Base-by-base conservation (phyloP, 495 filamentous ascomycete species). In the Evernia prunastri region DNA sequence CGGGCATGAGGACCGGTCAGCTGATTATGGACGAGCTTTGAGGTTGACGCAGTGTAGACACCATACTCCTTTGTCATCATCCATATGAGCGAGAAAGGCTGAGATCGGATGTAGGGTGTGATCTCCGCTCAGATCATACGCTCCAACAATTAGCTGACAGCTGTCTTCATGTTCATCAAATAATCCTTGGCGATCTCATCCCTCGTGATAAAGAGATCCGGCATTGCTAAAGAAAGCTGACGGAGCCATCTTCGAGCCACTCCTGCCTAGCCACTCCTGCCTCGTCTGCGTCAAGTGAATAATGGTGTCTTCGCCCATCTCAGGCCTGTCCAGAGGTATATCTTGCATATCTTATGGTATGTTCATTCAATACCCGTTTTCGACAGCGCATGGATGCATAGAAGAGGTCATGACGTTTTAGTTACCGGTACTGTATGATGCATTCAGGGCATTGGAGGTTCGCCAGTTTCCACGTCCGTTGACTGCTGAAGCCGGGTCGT, bases 201-300 rank as follows among this genome's bases (percentile, higher is more conserved):
- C 63, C 79, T 79, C 71, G 63, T 76, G 17, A 43, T 65, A 65
- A 79, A 72, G n/a, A 81, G 67, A 70, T 81, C 75, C 11, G 71
- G 68, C 76, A 83, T 77, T 81, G 77, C 81, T 79, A 83, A 13
- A 59, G 74, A 11, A 59, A 71, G 29, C 60, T 74, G 51, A 80
- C 56, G 71, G 82, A 85, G 63, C 82, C 67, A 0, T 82, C 83
- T 31, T 69, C 73, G 17, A 86, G 67, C 82, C 82, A 86, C 51
- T 75, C 70, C 47, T 80, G 67, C 59, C 72, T 78, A 86, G 67
- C 82, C 82, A 86, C 51, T 75, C 70, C 47, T 80, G 67, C 59
- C 72, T 78, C 66, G 81, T 66, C 12, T 68, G 70, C 9, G 78
- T 78, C 60, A 86, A 63, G 70, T 76, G 82, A 9, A 81, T 75